phyloP scores from a whole-genome alignment of 306 rosid genomes.

The Vicia faba region DNA sequence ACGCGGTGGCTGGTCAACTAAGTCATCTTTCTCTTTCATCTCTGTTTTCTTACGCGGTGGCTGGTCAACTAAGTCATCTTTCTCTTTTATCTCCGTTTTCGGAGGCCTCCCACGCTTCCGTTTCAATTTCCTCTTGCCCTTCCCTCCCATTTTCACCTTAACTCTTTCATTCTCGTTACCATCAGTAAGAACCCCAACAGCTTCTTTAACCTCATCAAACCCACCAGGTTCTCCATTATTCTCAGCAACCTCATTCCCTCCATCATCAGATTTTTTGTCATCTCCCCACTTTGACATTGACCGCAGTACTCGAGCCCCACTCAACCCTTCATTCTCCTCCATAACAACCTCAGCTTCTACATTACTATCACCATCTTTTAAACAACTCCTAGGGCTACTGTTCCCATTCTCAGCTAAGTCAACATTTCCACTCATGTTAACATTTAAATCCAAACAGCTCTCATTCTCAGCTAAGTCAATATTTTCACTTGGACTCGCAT shows the following conservation, averaged over 20 bases:
- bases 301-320: constrained; percentile 62
- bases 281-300: constrained; percentile 47
- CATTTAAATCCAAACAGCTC: constrained; percentile 42
- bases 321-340: constrained; percentile 24
- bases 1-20: constrained; percentile 31
- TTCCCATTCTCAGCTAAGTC: constrained; percentile 45
- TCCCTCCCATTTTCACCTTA: constrained; percentile 35
- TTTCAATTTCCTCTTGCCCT: constrained; percentile 38
- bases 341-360: constrained; percentile 29
- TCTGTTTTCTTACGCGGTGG: constrained; percentile 39
- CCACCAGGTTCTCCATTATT: constrained; percentile 28
- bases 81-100: constrained; percentile 13
- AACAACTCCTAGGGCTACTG: constrained; percentile 35
- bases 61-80: constrained; percentile 28
- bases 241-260: constrained; percentile 36
- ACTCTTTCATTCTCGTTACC: constrained; percentile 12
- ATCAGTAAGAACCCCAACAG: constrained; percentile 32
- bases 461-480: constrained; percentile 47
- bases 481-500: constrained; percentile 34
- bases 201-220: constrained; percentile 40
- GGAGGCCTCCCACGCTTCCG: constrained; percentile 54
- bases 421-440: constrained; percentile 38
- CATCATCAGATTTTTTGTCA: constrained; percentile 34
- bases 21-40: constrained; percentile 5
- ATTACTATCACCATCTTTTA: neutral